Evolutionary conservation across 192 early-diverging fungal genomes (phyloP), one percentile per base, ranked within the genome.

Genomic region (Backusella macrospora): DNA sequence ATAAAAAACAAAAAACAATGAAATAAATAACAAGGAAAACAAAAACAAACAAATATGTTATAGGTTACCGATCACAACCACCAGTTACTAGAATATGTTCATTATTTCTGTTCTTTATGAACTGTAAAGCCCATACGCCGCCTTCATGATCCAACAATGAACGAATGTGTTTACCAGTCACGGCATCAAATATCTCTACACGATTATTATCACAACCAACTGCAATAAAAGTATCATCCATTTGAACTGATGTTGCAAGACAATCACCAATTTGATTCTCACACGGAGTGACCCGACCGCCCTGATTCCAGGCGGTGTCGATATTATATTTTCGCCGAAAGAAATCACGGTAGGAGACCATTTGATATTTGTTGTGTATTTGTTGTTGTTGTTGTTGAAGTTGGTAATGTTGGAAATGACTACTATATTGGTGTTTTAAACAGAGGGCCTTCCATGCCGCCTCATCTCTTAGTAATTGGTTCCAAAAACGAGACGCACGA

Each of bases 121-220:
- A 96, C 71, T 97, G 93, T 62, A 99, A 80, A 15, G 97, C 96
- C 98, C 98, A 99, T 14, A 99, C 97, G 46, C 98, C 98, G 38
- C 97, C 97, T 46, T 92, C 88, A 78, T 96, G 93, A 23, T 96
- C 97, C 34, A 85, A 84, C 13, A 99, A 82, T 21, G 89, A 90
- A 68, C 92, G 82, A 34, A 91, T 74, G 38, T 90, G 75, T 10
- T 83, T 82, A 15, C 97, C 97, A 2, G 90, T 90, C 0, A 79
- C 82, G 8, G 92, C 91, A 80, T 96, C 93, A 81, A 95, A 99
- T 46, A 99, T 93, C 73, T 95, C 92, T 46, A 99, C 98, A 40
- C 90, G 90, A 65, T 94, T 91, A 47, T 97, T 96, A 81, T 99
- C 98, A 21, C 94, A 91, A 37, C 97, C 98, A 26, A 95, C 93